Evolutionary conservation across 306 rosid genomes (phyloP).

Genomic region (Canavalia ensiformis): DNA sequence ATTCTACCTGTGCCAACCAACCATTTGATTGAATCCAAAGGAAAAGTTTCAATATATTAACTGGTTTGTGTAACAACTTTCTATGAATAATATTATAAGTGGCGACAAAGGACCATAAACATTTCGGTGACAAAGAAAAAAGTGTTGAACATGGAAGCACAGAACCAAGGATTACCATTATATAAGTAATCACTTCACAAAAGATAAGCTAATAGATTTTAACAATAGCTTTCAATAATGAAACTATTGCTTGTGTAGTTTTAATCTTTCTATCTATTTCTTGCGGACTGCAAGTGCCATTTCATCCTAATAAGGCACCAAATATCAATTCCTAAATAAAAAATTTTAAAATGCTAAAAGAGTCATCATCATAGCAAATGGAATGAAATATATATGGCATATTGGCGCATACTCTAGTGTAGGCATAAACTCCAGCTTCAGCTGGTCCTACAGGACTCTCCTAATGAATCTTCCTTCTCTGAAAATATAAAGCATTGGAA

Average conservation of each 20-base stretch:
- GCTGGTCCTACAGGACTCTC: constrained; percentile 85
- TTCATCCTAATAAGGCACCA: neutral
- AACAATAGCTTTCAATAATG: neutral
- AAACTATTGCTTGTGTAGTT: neutral
- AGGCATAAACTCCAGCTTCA: constrained; percentile 91
- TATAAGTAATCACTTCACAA: neutral
- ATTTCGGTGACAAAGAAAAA: neutral
- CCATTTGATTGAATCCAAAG: neutral
- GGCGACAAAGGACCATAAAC: no score
- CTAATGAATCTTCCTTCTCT: constrained; percentile 84
- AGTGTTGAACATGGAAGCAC: neutral
- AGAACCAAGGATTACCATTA: neutral
- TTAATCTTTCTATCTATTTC: neutral
- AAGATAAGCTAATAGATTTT: neutral
- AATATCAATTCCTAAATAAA: neutral
- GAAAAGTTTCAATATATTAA: neutral
- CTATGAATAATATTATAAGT: neutral
- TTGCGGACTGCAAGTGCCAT: constrained; percentile 4
- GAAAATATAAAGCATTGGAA: constrained; percentile 91
- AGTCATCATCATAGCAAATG: constrained; percentile 4
- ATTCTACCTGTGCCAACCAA: neutral
- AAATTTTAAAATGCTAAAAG: neutral
- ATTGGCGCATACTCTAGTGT: constrained; percentile 65
- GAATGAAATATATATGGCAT: neutral
- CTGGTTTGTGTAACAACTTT: neutral